phyloP scores from a whole-genome alignment of 2,329 filamentous ascomycete genomes.

The Aureobasidium sp. region DNA sequence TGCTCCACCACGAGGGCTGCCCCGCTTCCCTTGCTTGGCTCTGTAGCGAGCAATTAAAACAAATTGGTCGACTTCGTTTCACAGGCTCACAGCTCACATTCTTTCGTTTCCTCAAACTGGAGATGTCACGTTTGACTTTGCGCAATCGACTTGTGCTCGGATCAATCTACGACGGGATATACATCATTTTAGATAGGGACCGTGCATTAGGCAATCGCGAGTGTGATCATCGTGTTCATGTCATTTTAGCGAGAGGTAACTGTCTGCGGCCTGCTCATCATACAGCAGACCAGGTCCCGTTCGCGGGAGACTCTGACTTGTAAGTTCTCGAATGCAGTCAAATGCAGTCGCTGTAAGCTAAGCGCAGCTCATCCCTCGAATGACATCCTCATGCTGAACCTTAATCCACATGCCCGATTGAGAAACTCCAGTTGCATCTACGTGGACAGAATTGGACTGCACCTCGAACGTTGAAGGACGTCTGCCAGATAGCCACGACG shows the following conservation, averaged over 20 bases:
- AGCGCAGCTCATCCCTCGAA: not conserved
- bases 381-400: no score
- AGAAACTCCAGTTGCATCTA: no score
- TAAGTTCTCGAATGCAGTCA: not conserved
- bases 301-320: not conserved
- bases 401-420: no score
- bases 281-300: not conserved
- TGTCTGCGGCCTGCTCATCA: not conserved
- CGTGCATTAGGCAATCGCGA: not conserved
- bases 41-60: slow-evolving; percentile 6
- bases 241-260: not conserved
- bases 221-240: not conserved
- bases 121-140: slow-evolving; percentile 10
- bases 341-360: not conserved
- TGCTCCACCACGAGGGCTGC: slow-evolving; percentile 3
- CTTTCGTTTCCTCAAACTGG: slow-evolving; percentile 8
- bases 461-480: not conserved
- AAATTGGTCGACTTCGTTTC: slow-evolving; percentile 8
- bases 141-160: not conserved
- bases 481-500: not conserved
- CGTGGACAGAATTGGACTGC: not conserved
- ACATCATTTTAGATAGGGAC: slow-evolving; percentile 4
- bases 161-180: not conserved
- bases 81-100: slow-evolving; percentile 9
- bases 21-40: slow-evolving; percentile 9